Base-by-base conservation (phyloP, 2,329 filamentous ascomycete species). In the Colletotrichum camelliae region DNA sequence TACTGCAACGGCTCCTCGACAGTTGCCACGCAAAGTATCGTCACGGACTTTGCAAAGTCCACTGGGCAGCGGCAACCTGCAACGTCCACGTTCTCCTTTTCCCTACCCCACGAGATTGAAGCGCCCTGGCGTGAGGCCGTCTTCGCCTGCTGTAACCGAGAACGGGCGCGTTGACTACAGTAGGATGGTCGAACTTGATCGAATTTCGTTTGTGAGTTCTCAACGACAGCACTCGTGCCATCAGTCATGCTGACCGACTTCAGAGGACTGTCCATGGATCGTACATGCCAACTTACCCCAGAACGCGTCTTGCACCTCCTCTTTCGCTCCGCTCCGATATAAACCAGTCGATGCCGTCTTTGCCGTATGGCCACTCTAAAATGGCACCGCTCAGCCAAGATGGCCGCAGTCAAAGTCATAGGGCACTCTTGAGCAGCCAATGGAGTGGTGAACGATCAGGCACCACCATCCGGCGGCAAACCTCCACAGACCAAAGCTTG, bases 11-110 rank as follows among this genome's bases (percentile, higher is more conserved):
- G 87, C 86, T 75, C 88, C 89, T 9, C 84, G 84, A 21, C 83
- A 84, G 15, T 80, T 89, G n/a, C 86, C 87, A 12, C 88, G 87
- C 31, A 85, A 87, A 71, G 86, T 85, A 77, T 89, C 89, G 7
- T 87, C 85, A 57, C 83, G 84, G 7, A 89, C 87, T 31, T 80
- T 90, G 57, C 86, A 88, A 75, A 90, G 87, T 74, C 86, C 87
- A 37, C 82, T 83, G 24, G 88, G 88, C 64, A 81, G 81, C 27
- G 80, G 80, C 60, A 81, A 83, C 35, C 79, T 88, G 67, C 89
- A 90, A 78, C 86, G 90, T n/a, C 89, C 90, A 64, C 86, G 89
- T 35, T 92, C 91, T 27, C 90, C 91, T 1, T 92, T 90, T 76
- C 89, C 89, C 27, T 92, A 92, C 74, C 90, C 90, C 31, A 88